Evolutionary conservation across 768 basidiomycete species (phyloP).

Genomic region (Hypsizygus marmoreus): DNA sequence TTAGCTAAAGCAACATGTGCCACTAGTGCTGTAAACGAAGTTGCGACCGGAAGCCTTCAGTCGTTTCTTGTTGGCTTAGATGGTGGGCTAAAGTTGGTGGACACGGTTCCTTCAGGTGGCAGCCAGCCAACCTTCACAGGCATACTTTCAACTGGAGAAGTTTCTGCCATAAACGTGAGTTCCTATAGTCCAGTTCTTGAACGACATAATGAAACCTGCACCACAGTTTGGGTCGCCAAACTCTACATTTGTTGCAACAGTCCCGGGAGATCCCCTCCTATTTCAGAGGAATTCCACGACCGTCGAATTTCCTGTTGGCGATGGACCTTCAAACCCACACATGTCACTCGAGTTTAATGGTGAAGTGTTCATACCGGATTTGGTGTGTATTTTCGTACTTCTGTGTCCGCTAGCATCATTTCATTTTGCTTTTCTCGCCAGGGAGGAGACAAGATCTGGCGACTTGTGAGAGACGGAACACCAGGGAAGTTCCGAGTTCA

Average conservation of each 20-base stretch:
- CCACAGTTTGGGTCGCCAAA: slow-evolving; percentile 39
- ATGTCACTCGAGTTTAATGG: slow-evolving; percentile 57
- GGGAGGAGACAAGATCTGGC: slow-evolving; percentile 74
- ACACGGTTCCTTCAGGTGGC: slow-evolving; percentile 50
- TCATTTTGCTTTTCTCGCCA: slow-evolving; percentile 24
- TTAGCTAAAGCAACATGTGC: not conserved
- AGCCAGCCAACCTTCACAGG: slow-evolving; percentile 50
- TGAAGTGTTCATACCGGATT: slow-evolving; percentile 67
- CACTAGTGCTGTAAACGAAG: slow-evolving; percentile 60
- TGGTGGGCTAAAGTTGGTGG: slow-evolving; percentile 42
- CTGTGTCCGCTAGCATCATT: not conserved
- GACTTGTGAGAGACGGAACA: slow-evolving; percentile 46
- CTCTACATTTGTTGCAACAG: slow-evolving; percentile 35
- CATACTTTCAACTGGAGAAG: slow-evolving; percentile 54
- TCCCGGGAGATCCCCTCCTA: slow-evolving; percentile 38
- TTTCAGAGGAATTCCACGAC: slow-evolving; percentile 37
- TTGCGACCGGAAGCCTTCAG: slow-evolving; percentile 45
- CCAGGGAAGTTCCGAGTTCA: slow-evolving; percentile 54
- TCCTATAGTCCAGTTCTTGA: not conserved
- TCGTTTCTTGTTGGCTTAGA: slow-evolving; percentile 49
- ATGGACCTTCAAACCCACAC: slow-evolving; percentile 59
- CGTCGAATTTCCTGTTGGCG: slow-evolving; percentile 51
- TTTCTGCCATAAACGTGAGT: slow-evolving; percentile 57
- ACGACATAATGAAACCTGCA: not conserved
- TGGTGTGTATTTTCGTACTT: slow-evolving; percentile 41